Base-by-base conservation (phyloP, 2,329 filamentous ascomycete genomes). In the Aureobasidium sp. region DNA sequence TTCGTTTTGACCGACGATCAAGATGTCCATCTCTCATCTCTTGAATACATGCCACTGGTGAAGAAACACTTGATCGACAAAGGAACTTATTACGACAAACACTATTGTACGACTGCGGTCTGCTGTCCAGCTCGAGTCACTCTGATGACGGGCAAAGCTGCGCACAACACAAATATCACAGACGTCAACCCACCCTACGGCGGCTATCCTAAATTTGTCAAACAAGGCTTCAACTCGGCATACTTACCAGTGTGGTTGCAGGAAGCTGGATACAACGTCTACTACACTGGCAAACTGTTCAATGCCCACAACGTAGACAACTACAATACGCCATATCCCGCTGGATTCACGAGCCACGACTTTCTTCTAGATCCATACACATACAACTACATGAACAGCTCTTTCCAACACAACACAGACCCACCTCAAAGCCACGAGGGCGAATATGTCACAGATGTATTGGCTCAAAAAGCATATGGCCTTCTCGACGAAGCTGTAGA, bases 201-300 rank as follows among this genome's bases (percentile, higher is more conserved):
- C 22, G 82, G 83, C 4, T 90, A 86, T 67, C 82, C 84, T 1
- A 88, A 89, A 67, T 87, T 90, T 62, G 74, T 89, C 15, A 75
- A 76, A 3, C 78, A 87, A 58, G 87, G 87, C 0, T 79, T 84
- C 64, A 88, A 90, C 63, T 80, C 86, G 1, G 81, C 86, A 39
- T 89, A 87, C 64, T 78, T 90, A 0, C 87, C 87, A 0, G 70
- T 90, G 0, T 90, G 87, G 87, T 73, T 91, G n/a, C 85, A 89
- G 66, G 71, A 81, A 4, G 83, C 82, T 0, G 87, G 86, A 0
- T 90, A 90, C 69, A 82, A 84, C 66, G 89, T 87, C 0, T 89
- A 88, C 68, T 90, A 90, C 67, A 60, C 56, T 31, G 88, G 86
- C n/a, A 90, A 91, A 69, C 76, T 89, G 5, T 87, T 87, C 74